Evolutionary conservation across 2,329 filamentous ascomycete genomes (phyloP).

Genomic region (Trichothecium roseum): DNA sequence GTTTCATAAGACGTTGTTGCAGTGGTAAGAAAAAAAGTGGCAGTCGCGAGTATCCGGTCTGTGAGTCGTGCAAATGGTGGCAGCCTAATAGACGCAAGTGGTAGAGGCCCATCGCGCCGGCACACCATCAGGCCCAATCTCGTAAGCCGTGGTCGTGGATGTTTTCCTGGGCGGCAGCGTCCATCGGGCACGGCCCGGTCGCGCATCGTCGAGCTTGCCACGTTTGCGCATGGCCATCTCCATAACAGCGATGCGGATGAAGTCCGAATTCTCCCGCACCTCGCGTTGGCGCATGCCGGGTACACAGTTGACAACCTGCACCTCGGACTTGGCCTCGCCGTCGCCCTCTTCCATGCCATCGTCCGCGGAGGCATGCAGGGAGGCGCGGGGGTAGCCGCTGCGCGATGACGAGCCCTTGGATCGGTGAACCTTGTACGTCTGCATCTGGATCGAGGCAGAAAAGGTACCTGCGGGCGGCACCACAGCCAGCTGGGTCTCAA

Average conservation of each 20-base stretch:
- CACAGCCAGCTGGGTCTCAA: conserved; percentile 17
- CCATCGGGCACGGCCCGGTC: conserved; percentile 57
- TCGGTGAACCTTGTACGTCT: conserved; percentile 54
- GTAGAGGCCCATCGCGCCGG: conserved; percentile 4
- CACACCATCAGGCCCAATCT: conserved; percentile 5
- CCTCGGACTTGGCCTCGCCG: conserved; percentile 13
- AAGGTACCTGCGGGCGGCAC: conserved; percentile 29
- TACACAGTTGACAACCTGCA: conserved; percentile 7
- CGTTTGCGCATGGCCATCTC: conserved; percentile 61
- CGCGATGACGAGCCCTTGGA: conserved; percentile 26
- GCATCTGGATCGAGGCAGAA: conserved; percentile 62
- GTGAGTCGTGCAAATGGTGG: neutral
- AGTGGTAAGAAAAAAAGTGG: neutral
- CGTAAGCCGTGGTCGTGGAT: conserved; percentile 2
- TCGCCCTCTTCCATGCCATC: conserved; percentile 6
- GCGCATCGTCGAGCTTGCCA: conserved; percentile 56
- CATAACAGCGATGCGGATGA: conserved; percentile 61
- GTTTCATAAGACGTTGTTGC: neutral
- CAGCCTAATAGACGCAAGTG: conserved; percentile 1
- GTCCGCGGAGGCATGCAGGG: conserved; percentile 13
- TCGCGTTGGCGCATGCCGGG: conserved; percentile 50
- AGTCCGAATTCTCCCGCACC: conserved; percentile 60
- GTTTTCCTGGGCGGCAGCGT: conserved; percentile 53
- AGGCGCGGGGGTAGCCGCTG: conserved; percentile 1
- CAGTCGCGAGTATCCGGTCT: too few species aligned